Base-by-base conservation (phyloP, 139 green algal genomes). In the Chlorella ohadii region DNA sequence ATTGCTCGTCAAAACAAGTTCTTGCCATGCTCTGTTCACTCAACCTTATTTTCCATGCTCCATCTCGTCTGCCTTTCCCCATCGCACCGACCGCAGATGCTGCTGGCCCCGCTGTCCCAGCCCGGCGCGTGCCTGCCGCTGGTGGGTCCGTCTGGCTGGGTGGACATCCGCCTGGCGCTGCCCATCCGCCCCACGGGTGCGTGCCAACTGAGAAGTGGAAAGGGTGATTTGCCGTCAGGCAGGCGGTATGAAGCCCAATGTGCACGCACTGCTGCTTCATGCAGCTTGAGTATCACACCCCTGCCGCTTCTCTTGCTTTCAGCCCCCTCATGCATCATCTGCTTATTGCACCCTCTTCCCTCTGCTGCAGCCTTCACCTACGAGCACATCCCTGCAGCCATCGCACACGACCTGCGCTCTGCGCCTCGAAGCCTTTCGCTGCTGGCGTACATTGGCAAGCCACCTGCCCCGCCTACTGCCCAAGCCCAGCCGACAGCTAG, bases 111-210 rank as follows among this genome's bases (percentile, higher is more conserved):
- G 3, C 56, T 47, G 20, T 59, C 67, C 6, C 65, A 76, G 66
- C 81, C 84, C 15, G 87, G 87, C 7, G 36, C 78, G 34, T 91
- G 87, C 81, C 65, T 91, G 67, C 68, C 87, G 2, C 87, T 91
- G 27, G 64, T 84, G 41, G 84, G 87, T 47, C 51, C 17, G n/a
- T 31, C 25, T 17, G 87, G 84, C 63, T 68, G 85, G 41, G 79
- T 91, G 38, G 84, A 89, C 78, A 80, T 91, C 47, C 76, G 56
- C 22, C 81, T 91, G 80, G 36, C 72, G 4, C 33, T 27, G 25
- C 44, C 57, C 39, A 86, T 91, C 59, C 15, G 39, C 59, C 85
- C 85, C 12, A 79, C 68, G 1, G 51, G 51, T 59, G 9, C 12
- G 51, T 51, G 44, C n/a, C n/a, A n/a, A n/a, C n/a, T n/a, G n/a